Evolutionary conservation across 371 early-diverging fungal genomes (phyloP).

Genomic region (Mortierella sp.): DNA sequence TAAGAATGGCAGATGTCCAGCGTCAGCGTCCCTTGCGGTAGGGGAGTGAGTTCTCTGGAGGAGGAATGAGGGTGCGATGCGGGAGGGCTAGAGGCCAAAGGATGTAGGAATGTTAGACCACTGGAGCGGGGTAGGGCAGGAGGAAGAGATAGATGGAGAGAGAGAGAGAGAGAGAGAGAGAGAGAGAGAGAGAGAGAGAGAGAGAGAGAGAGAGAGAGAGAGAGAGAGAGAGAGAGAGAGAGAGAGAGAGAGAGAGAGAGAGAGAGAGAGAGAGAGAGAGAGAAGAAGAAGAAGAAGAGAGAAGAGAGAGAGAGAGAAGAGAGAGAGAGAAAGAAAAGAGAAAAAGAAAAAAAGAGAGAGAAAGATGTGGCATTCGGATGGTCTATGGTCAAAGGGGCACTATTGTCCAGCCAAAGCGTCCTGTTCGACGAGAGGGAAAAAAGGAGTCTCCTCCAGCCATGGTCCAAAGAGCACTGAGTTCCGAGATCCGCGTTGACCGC

Average conservation of each 20-base stretch:
- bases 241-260: not conserved
- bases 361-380: not conserved
- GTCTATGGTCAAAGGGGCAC: too few relatives aligned
- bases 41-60: not conserved
- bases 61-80: not conserved
- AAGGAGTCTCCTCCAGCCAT: too few relatives aligned
- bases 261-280: slow-evolving; percentile 6
- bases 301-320: not conserved
- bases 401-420: too few relatives aligned
- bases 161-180: too few relatives aligned
- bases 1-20: not conserved
- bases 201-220: slow-evolving; percentile 1
- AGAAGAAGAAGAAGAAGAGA: not conserved
- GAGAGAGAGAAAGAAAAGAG: not conserved
- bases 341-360: not conserved
- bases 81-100: not conserved
- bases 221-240: slow-evolving; percentile 4
- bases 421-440: too few relatives aligned
- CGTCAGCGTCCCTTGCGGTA: not conserved
- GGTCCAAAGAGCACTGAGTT: too few relatives aligned
- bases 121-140: not conserved
- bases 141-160: not conserved
- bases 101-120: not conserved
- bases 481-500: too few relatives aligned
- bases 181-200: not conserved